Base-by-base conservation (phyloP, 164 flowering plant species). In the Aristolochia californica region DNA sequence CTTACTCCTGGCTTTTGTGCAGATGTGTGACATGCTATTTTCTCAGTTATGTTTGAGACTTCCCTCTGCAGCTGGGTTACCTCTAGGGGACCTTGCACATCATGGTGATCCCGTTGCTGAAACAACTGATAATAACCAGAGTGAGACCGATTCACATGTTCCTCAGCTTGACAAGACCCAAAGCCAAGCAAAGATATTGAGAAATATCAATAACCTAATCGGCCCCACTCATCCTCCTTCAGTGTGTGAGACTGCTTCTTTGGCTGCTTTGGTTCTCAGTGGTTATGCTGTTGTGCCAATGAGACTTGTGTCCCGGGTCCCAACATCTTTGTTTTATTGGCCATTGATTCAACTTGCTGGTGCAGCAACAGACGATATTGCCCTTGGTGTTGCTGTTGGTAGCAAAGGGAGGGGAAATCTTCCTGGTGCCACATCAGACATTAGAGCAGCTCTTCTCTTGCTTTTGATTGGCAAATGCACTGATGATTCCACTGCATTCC, bases 291-390 rank as follows among this genome's bases (percentile, higher is more conserved):
- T 83, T 68, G 97, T 94, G 60, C 97, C 99, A 1, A 86, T 84
- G 87, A 91, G 85, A 63, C 78, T 94, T 60, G 84, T 94, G 61
- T 81, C 96, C 53, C 93, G 83, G 58, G 90, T 90, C 70, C 96
- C 91, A 26, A 80, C 97, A 54, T 78, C 81, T 54, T 75, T 94
- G 62, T 84, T 94, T 59, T 78, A 84, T 68, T 94, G 99, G 99
- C 99, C 99, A 18, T 68, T 94, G 75, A 94, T 94, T 75, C 99
- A 94, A 71, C 95, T 94, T 67, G 99, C 99, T 67, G 81, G 88
- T 63, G 99, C 97, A 50, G 93, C 89, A 57, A 81, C 99, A 43
- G 99, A 94, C 68, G 83, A 90, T 68, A 82, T 90, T 59, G 85
- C 96, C 25, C 72, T 88, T 34, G 97, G 99, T 55, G 91, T 94